Percentiles rank a stretch among this genome's conserved stretches.
Conservation (phyloP, 2,329 filamentous ascomycete species). For the Metarhizium brunneum region DNA sequence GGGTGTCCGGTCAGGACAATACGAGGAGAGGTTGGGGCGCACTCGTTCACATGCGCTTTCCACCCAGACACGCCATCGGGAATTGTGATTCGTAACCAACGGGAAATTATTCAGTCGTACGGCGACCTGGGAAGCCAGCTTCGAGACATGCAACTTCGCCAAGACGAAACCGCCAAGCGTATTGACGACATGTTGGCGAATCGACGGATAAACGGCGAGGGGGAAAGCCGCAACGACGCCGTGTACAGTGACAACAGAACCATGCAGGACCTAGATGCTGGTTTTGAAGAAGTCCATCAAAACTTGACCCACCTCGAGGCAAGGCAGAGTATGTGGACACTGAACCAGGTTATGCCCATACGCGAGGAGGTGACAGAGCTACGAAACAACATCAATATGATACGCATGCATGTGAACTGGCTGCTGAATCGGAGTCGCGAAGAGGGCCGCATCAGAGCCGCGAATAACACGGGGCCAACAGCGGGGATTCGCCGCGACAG, state of each 20-base stretch:
- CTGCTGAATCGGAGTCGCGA: conserved; percentile 43
- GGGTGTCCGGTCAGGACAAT: conserved; percentile 25
- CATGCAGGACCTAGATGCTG: conserved; percentile 33
- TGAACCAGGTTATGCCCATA: conserved; percentile 53
- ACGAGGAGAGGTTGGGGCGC: conserved; percentile 31
- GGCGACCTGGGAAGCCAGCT: conserved; percentile 25
- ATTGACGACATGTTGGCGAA: conserved; percentile 27
- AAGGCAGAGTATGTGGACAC: conserved; percentile 49
- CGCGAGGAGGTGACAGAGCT: conserved; percentile 55
- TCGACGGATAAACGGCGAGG: conserved; percentile 17
- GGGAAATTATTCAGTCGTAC: conserved; percentile 35
- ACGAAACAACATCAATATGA: conserved; percentile 45
- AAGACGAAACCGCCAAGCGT: conserved; percentile 23
- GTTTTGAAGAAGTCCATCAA: conserved; percentile 47
- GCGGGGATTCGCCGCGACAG: conserved; percentile 22
- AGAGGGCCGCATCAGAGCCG: conserved; percentile 31
- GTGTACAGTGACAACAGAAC: conserved; percentile 39
- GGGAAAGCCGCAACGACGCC: conserved; percentile 19
- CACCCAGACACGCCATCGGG: conserved; percentile 39
- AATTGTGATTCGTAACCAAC: conserved; percentile 39
- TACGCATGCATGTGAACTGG: conserved; percentile 52
- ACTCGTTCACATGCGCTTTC: conserved; percentile 41
- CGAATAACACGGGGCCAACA: conserved; percentile 24
- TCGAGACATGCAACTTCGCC: conserved; percentile 23
- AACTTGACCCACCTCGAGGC: conserved; percentile 49